Percentiles rank a stretch among this genome's conserved stretches.
Conservation (phyloP, 805 yeast species). For the Wickerhamiella australiensis region DNA sequence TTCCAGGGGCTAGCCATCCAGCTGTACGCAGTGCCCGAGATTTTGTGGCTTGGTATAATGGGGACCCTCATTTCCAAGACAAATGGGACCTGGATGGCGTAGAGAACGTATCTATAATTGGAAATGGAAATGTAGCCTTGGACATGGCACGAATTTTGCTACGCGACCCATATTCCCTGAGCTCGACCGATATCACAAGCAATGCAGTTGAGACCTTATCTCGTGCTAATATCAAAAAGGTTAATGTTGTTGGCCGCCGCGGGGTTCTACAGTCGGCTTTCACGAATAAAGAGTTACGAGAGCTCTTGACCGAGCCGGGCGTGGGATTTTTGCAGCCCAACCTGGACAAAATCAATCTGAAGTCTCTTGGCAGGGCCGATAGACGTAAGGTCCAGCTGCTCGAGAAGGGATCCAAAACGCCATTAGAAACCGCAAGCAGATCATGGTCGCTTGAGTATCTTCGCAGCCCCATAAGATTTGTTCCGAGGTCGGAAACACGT, state of each 20-base stretch:
- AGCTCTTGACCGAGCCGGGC: slow-evolving; percentile 38
- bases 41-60: slow-evolving; percentile 95
- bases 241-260: slow-evolving; percentile 72
- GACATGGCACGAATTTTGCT: slow-evolving; percentile 76
- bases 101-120: slow-evolving; percentile 65
- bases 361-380: slow-evolving; percentile 16
- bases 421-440: not conserved
- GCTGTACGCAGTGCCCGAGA: slow-evolving; percentile 72
- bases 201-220: slow-evolving; percentile 45
- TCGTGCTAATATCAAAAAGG: slow-evolving; percentile 44
- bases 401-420: slow-evolving; percentile 5
- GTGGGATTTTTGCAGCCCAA: slow-evolving; percentile 15
- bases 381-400: slow-evolving; percentile 19
- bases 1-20: slow-evolving; percentile 46
- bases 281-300: slow-evolving; percentile 85
- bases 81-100: slow-evolving; percentile 40
- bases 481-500: slow-evolving; percentile 27
- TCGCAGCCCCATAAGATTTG: slow-evolving; percentile 47
- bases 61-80: slow-evolving; percentile 41
- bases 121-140: slow-evolving; percentile 93
- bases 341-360: slow-evolving; percentile 11
- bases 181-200: slow-evolving; percentile 57
- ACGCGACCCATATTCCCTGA: slow-evolving; percentile 46
- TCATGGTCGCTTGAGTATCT: slow-evolving; percentile 62
- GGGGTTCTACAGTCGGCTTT: slow-evolving; percentile 79